Evolutionary conservation across 1,284 basidiomycete genomes (phyloP).

Genomic region (Kalmanozyma brasiliensis): DNA sequence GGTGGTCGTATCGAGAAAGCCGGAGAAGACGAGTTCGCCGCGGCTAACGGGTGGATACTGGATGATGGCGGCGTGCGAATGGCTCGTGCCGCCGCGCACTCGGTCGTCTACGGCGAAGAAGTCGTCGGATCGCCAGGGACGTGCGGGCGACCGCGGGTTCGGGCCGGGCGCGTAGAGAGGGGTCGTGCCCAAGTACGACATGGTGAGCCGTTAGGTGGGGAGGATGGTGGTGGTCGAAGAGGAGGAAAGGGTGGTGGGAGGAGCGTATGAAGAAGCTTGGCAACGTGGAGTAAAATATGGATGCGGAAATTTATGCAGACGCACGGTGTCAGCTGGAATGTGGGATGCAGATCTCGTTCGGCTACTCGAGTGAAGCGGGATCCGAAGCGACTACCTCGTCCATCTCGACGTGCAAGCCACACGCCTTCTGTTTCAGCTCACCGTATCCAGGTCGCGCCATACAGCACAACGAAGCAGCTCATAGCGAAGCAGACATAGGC

Average conservation of each 20-base stretch:
- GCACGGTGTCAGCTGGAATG: too few species aligned
- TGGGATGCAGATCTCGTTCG: too few species aligned
- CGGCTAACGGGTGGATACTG: slow-evolving; percentile 36
- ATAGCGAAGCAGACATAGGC: background rate
- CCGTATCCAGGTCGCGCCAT: background rate
- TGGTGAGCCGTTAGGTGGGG: background rate
- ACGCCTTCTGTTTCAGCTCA: too few species aligned
- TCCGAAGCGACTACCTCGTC: background rate
- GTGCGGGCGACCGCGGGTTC: slow-evolving; percentile 31
- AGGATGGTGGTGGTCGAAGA: background rate
- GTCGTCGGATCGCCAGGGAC: slow-evolving; percentile 43
- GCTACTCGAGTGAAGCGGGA: slow-evolving; percentile 2
- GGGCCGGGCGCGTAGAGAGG: slow-evolving; percentile 41
- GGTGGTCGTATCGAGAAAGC: slow-evolving; percentile 68
- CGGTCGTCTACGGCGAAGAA: slow-evolving; percentile 70
- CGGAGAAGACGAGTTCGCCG: slow-evolving; percentile 53
- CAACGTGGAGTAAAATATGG: background rate
- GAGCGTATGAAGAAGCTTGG: background rate
- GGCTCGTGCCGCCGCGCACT: slow-evolving; percentile 70
- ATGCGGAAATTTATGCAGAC: too few species aligned
- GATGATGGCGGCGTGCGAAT: slow-evolving; percentile 67
- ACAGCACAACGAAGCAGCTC: background rate
- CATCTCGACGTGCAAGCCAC: too few species aligned
- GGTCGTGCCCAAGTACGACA: slow-evolving; percentile 38
- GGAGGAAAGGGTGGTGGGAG: background rate